Base-by-base conservation (phyloP, 352 stramenopile species). In the Chrysophaeum taylorii region DNA sequence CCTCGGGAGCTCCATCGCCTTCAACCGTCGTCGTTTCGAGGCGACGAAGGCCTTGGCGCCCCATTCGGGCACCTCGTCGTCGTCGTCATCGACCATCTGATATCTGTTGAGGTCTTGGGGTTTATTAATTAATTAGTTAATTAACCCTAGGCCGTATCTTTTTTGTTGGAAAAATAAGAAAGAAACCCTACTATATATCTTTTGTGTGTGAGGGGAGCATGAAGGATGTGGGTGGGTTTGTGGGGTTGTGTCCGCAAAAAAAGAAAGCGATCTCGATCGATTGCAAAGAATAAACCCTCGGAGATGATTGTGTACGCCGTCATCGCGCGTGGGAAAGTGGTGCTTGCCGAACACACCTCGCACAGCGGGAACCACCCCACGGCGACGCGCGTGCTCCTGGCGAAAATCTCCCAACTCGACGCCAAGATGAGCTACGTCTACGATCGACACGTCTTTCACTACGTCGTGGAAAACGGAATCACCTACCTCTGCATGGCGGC, bases 401-500 rank as follows among this genome's bases (percentile, higher is more conserved):
- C 48, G 25, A 60, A 60, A 25, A 60, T 60, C 48, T 9, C 48
- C 18, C 18, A n/a, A 18, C 7, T 9, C 27, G 82, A 98, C 83
- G 85, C 89, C 14, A 89, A 92, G 78, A 97, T 97, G 92, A 96
- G 88, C 50, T 98, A 98, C 81, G 89, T 97, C 39, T 98, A 98
- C 78, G 93, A 98, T 84, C 84, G 94, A 75, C 94, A 85, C 75
- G 70, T 80, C 18, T 68, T 64, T 25, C 93, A 98, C 76, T 98
- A 98, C 81, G 81, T 97, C 45, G 89, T 97, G 15, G 88, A 97
- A 70, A 81, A 92, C 69, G 85, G 92, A 18, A 87, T 99, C 72
- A 98, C 90, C 62, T 99, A 92, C 77, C 81, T 99, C n/a, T 98
- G 95, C 81, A 98, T 98, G 92, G 91, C 90, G 16, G 94, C 98